phyloP scores from a whole-genome alignment of 2,329 filamentous ascomycete genomes.

The Ophiostoma quercus region DNA sequence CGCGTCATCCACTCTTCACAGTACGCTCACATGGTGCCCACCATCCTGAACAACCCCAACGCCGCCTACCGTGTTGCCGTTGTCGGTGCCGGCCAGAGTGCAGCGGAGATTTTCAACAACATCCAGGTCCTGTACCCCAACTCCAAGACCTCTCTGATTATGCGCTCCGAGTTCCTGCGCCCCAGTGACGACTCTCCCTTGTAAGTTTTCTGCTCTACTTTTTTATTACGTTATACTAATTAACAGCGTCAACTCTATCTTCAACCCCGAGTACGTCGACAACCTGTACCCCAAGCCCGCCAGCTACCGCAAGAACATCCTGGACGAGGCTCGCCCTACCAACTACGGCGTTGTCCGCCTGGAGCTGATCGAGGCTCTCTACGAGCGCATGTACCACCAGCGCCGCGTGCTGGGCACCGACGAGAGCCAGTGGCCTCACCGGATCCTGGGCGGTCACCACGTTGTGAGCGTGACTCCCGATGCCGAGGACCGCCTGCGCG shows the following conservation, averaged over 20 bases:
- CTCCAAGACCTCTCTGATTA: conserved; percentile 68
- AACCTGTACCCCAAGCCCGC: conserved; percentile 64
- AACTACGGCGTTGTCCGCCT: conserved; percentile 94
- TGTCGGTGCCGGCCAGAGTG: conserved; percentile 84
- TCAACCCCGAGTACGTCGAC: conserved; percentile 82
- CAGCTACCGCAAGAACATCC: conserved; percentile 52
- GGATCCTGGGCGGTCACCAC: conserved; percentile 65
- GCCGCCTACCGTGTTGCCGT: conserved; percentile 71
- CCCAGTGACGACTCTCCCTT: conserved; percentile 96
- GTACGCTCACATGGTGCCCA: conserved; percentile 62
- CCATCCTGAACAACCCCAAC: conserved; percentile 52
- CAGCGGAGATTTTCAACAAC: conserved; percentile 92
- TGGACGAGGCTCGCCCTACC: conserved; percentile 71
- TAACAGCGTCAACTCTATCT: conserved; percentile 83
- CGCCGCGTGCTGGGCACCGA: conserved; percentile 63
- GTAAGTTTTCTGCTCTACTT: conserved; percentile 48
- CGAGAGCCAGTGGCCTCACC: conserved; percentile 72
- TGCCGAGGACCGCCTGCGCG: conserved; percentile 44
- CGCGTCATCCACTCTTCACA: conserved; percentile 83
- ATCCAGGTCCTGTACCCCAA: conserved; percentile 78
- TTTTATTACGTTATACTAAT: background rate
- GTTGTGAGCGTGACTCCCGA: conserved; percentile 57
- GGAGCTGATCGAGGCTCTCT: conserved; percentile 83
- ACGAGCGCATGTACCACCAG: conserved; percentile 83
- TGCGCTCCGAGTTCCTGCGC: conserved; percentile 75